Base-by-base conservation (phyloP, 768 basidiomycete genomes). In the Harrya chromipes region DNA sequence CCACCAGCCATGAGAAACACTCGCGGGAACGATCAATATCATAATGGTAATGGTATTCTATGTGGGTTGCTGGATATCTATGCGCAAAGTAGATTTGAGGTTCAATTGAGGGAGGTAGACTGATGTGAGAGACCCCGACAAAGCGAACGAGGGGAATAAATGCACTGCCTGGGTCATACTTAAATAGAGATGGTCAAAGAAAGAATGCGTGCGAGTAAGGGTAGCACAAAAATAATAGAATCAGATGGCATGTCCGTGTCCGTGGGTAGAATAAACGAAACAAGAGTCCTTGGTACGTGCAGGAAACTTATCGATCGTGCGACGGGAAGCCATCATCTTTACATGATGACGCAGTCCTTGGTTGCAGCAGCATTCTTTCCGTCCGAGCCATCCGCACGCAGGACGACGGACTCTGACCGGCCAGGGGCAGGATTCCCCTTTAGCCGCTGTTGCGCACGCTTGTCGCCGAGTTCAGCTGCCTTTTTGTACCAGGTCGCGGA, bases 401-500 rank as follows among this genome's bases (percentile, higher is more conserved):
- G 73, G 29, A 87, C 69, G 10, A 88, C 79, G 6, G 85, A 73
- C 29, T 78, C 81, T 1, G 83, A 72, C 26, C 82, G 81, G 21
- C 82, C 84, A 4, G 84, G 77, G 46, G 69, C 78, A 38, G 77
- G 77, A 6, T 80, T 75, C 11, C 81, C 72, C 62, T 80, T 84
- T 13, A 98, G 72, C 45, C 97, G 84, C 61, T 94, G 90, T 8
- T 78, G 72, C 0, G 97, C 94, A 50, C 97, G 90, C 66, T 91
- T 95, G 71, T 99, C 97, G 42, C 95, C 94, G 26, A 84, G 80
- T 2, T 94, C 92, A 14, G 93, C 87, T 3, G 97, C 91, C 54
- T 82, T 82, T 70, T 91, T 90, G 75, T 94, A 98, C 77, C 86
- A 97, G 13, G 74, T 60, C 31, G 82, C 71, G 1, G 93, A 85